Percentiles rank a stretch among this genome's conserved stretches.
Evolutionary conservation across 1,284 basidiomycete genomes (phyloP).

Genomic region (Apiotrichum sp.): DNA sequence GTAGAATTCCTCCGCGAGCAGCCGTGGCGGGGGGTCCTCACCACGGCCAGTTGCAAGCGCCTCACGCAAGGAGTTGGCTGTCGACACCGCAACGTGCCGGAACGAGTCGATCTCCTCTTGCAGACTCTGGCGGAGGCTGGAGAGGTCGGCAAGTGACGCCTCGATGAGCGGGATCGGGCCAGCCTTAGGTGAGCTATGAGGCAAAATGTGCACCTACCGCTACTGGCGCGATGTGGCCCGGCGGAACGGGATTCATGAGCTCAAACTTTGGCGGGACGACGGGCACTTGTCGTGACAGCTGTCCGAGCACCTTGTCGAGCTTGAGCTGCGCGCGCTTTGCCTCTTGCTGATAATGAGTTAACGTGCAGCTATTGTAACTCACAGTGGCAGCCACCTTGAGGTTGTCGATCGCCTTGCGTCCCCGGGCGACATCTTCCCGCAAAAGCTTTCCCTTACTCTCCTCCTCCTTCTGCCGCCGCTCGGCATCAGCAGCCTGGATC

Average conservation of each 20-base stretch:
- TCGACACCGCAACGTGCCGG: constrained; percentile 60
- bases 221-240: constrained; percentile 25
- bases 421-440: constrained; percentile 32
- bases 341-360: constrained; percentile 52
- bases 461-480: constrained; percentile 48
- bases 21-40: background rate
- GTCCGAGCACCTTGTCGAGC: constrained; percentile 67
- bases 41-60: constrained; percentile 38
- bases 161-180: constrained; percentile 57
- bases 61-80: constrained; percentile 63
- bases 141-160: constrained; percentile 65
- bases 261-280: constrained; percentile 30
- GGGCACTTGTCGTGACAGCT: constrained; percentile 56
- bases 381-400: constrained; percentile 43
- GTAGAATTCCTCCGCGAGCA: constrained; percentile 11
- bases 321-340: constrained; percentile 70
- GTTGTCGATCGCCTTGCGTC: constrained; percentile 40
- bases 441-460: constrained; percentile 58
- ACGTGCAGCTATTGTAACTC: constrained; percentile 9
- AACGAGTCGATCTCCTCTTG: constrained; percentile 65
- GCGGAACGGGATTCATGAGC: constrained; percentile 40
- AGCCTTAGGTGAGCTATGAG: background rate
- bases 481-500: constrained; percentile 55
- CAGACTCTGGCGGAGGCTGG: constrained; percentile 60
- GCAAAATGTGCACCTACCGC: constrained; percentile 20